phyloP scores from a whole-genome alignment of 148 eudicot species.

The Mesembryanthemum crystallinum region DNA sequence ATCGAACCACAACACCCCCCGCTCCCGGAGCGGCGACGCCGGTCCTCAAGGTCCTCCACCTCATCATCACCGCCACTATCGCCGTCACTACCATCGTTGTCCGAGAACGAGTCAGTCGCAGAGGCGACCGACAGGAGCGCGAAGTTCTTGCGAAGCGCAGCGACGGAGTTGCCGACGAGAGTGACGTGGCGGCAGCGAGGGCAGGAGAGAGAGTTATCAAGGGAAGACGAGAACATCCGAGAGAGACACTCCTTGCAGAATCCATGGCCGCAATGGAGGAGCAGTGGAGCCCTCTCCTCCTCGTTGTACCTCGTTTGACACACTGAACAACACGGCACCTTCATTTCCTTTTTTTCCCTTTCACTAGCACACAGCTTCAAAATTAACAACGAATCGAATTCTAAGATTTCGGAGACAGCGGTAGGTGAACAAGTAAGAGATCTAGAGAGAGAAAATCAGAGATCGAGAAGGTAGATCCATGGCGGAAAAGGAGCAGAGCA shows the following conservation, averaged over 20 bases:
- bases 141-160: slow-evolving; percentile 70
- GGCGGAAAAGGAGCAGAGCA: slow-evolving; percentile 7
- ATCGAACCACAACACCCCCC: slow-evolving; percentile 28
- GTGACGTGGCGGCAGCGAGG: slow-evolving; percentile 93
- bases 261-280: slow-evolving; percentile 96
- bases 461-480: slow-evolving; percentile 19
- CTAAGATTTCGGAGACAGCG: not conserved
- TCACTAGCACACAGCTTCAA: no score
- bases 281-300: slow-evolving; percentile 62
- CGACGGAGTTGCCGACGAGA: slow-evolving; percentile 81
- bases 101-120: slow-evolving; percentile 23
- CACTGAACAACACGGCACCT: slow-evolving; percentile 77
- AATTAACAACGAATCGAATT: no score
- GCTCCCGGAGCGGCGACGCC: slow-evolving; percentile 19
- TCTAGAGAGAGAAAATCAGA: slow-evolving; percentile 16
- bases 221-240: slow-evolving; percentile 56
- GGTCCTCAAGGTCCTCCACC: slow-evolving; percentile 22
- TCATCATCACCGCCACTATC: slow-evolving; percentile 31
- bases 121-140: slow-evolving; percentile 51
- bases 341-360: no score
- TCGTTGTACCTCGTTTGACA: slow-evolving; percentile 85
- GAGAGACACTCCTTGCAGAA: slow-evolving; percentile 86
- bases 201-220: slow-evolving; percentile 66
- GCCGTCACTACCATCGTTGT: slow-evolving; percentile 37
- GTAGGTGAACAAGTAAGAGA: not conserved